Evolutionary conservation across 1,284 basidiomycete species (phyloP), one percentile per base, ranked within the genome.

Genomic region (Fomitopsis palustris): DNA sequence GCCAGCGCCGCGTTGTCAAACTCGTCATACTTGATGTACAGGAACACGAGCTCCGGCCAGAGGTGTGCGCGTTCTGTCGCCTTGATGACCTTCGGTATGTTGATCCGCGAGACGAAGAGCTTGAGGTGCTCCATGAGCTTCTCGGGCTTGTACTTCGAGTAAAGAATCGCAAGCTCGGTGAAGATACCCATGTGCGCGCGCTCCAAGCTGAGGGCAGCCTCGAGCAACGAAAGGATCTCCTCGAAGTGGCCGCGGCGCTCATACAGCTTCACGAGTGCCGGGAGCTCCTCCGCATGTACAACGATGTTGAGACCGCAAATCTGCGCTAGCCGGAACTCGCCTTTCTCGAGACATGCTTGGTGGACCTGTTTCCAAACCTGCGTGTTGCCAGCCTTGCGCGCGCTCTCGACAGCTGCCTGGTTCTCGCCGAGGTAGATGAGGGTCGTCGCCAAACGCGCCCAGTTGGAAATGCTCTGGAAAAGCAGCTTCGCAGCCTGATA

Each of bases 331-430:
- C 95, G 92, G 86, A 98, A 99, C 74, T 99, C 97, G 64, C 85
- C 80, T 80, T 98, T 98, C 80, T 97, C 95, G 58, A 99, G 88
- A 78, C 97, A 99, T 42, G 97, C 97, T 23, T 95, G 93, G 68
- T 99, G 96, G 61, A 99, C 97, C 75, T 99, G 97, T 78, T 98
- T 98, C 97, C 97, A 99, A n/a, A 99, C 97, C 90, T 97, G 95
- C 10, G 97, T 99, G 74, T 99, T 99, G 33, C 97, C 97, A 19
- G 97, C 97, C 75, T 99, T 99, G 64, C 97, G 84, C 19, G 97
- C 97, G 64, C 96, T 97, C 76, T 99, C 97, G 19, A 99, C 97
- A 19, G 97, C 97, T 55, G 93, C 87, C 75, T 98, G 96, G 74
- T 98, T 98, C 78, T 99, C 96, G 58, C 94, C 93, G 54, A 99